Evolutionary conservation across 371 early-diverging fungal species (phyloP), one percentile per base, ranked within the genome.

Genomic region (Mucor sp.): DNA sequence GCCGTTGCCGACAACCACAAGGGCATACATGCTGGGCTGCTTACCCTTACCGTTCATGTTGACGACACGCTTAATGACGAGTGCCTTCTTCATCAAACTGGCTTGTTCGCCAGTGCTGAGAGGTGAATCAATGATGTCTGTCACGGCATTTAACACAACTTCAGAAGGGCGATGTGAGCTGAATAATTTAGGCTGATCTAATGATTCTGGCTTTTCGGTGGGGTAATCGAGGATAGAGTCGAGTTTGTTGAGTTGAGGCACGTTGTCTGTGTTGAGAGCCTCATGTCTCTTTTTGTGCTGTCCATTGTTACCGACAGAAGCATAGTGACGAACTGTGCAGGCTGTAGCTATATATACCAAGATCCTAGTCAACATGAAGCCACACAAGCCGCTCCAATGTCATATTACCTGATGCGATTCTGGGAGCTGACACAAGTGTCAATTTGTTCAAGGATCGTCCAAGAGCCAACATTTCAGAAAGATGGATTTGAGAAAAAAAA

Each of bases 1-100:
- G 5, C 95, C 95, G 70, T 98, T 95, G 14, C 98, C 99, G 2
- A 98, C 98, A 1, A 97, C 95, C 1, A 97, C 99, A 56, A 97
- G 73, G 1, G 95, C 96, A 56, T 92, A 95, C 87, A 94, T 91
- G 43, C 87, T 85, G 3, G 88, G 90, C n/a, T 91, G 83, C 69
- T 94, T 94, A 66, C 95, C 95, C 60, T 91, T 93, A 12, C 88
- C 85, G 56, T 94, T 95, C 92, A 92, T 91, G 79, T 92, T 93
- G 62, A 91, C 90, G 2, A 91, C 91, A 60, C 94, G 89, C 77
- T 90, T 91, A 33, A 94, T 85, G 7, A 91, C 82, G 61, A 95
- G 69, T 6, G 92, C 86, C 65, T 89, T 91, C 76, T 92, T 93
- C 67, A 87, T 71, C 50, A 94, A 82, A 66, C 69, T 63, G 21